phyloP scores from a whole-genome alignment of 1,284 basidiomycete species.

The Ganoderma boninense region DNA sequence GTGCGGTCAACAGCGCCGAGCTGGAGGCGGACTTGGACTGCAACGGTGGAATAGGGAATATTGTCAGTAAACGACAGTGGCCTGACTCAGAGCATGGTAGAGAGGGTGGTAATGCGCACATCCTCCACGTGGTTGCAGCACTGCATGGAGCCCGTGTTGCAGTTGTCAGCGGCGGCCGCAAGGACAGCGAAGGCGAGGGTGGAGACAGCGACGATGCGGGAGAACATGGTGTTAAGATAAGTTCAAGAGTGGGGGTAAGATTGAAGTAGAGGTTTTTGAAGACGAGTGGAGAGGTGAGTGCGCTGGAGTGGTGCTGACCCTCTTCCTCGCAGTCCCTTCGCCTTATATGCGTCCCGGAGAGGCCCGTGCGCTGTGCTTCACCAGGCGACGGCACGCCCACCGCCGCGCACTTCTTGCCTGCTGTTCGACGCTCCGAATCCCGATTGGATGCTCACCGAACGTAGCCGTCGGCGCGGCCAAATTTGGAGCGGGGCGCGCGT shows the following conservation, averaged over 20 bases:
- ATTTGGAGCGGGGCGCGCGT: neutral
- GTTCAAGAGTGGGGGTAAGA: neutral
- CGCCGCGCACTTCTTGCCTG: neutral
- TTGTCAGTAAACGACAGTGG: neutral
- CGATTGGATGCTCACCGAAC: neutral
- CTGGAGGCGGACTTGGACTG: constrained; percentile 23
- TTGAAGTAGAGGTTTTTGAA: neutral
- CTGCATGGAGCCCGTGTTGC: constrained; percentile 32
- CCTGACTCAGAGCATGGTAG: too few relatives aligned
- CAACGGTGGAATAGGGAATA: too few relatives aligned
- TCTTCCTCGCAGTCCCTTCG: neutral
- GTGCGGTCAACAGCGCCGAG: constrained; percentile 8
- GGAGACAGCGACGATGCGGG: constrained; percentile 19
- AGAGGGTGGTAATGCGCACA: constrained; percentile 11
- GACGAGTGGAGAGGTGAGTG: neutral
- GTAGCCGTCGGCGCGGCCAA: neutral
- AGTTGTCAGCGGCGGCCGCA: constrained; percentile 24
- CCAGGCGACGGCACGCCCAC: neutral
- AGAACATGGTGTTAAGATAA: constrained; percentile 14
- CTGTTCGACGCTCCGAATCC: neutral
- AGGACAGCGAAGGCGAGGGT: constrained; percentile 20
- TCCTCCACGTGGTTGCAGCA: constrained; percentile 31
- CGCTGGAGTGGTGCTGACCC: neutral
- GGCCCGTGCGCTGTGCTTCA: neutral
- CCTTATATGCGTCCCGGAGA: neutral